Conservation (phyloP, 208 protist species). For the Wallacemonas rigidus region DNA sequence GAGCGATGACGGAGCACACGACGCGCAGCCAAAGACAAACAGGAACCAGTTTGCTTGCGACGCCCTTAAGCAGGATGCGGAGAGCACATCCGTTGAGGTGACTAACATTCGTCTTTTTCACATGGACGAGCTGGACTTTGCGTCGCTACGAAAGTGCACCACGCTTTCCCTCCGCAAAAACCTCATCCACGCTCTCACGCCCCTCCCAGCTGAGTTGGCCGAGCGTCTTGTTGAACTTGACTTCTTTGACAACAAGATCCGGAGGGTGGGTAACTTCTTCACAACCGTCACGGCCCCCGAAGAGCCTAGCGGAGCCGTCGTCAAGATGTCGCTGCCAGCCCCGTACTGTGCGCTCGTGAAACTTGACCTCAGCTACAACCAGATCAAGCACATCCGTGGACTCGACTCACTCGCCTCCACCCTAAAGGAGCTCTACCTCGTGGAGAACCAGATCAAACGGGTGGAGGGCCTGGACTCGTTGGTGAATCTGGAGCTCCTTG, state of each 20-base stretch:
- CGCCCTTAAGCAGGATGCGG: constrained; percentile 55
- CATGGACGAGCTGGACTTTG: constrained; percentile 81
- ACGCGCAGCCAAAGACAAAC: background rate
- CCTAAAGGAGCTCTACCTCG: constrained; percentile 88
- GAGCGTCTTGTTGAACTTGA: constrained; percentile 76
- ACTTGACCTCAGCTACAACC: constrained; percentile 92
- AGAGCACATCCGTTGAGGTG: constrained; percentile 69
- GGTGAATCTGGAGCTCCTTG: constrained; percentile 79
- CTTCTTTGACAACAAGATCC: constrained; percentile 93
- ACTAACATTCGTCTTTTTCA: constrained; percentile 86
- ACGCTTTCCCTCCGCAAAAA: constrained; percentile 87
- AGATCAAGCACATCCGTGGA: constrained; percentile 73
- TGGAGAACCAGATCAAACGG: constrained; percentile 92
- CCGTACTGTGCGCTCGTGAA: constrained; percentile 67
- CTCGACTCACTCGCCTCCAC: constrained; percentile 69
- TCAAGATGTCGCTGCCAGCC: constrained; percentile 28
- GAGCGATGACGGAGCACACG: constrained; percentile 15
- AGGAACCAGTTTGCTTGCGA: constrained; percentile 26
- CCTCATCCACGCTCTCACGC: constrained; percentile 81
- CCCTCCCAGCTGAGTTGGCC: constrained; percentile 69
- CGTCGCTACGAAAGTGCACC: constrained; percentile 59
- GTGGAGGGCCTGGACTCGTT: constrained; percentile 83
- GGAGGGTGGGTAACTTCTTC: constrained; percentile 82
- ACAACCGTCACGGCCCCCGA: constrained; percentile 29
- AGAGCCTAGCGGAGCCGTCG: constrained; percentile 14